A percentile compares a stretch with the other conserved stretches of the same genome.
phyloP scores from a whole-genome alignment of 1,139 yeast species.

The Protomyces macrosporus region DNA sequence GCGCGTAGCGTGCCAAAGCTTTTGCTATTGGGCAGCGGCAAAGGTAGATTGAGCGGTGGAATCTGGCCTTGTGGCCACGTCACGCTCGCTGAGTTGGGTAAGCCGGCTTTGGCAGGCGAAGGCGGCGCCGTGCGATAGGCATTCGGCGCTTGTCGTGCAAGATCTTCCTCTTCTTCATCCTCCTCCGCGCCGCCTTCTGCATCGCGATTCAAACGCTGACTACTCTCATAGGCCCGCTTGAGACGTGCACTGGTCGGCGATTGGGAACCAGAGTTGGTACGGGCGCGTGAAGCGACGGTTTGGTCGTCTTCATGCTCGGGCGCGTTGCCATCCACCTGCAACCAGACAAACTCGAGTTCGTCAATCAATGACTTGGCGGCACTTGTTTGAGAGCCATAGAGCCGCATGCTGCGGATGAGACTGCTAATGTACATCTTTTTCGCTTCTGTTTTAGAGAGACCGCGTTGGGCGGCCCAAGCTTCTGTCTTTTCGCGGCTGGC shows the following conservation, averaged over 20 bases:
- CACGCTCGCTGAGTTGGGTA: not conserved
- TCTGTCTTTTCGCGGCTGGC: constrained; percentile 40
- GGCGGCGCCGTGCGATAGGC: constrained; percentile 21
- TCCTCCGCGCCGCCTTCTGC: constrained; percentile 22
- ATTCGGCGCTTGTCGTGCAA: constrained; percentile 1
- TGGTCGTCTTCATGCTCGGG: constrained; percentile 10
- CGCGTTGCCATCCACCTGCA: constrained; percentile 42
- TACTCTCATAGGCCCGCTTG: not conserved
- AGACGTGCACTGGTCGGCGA: not conserved
- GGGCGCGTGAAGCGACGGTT: constrained; percentile 27
- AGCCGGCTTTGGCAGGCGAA: constrained; percentile 16
- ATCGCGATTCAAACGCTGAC: not conserved
- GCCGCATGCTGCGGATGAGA: constrained; percentile 64
- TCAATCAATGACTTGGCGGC: constrained; percentile 62
- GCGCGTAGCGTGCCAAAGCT: not conserved
- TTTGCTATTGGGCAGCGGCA: not conserved
- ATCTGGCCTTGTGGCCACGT: not conserved
- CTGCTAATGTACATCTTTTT: constrained; percentile 59
- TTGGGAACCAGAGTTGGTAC: constrained; percentile 18
- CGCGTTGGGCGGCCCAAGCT: constrained; percentile 76
- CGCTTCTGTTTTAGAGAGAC: constrained; percentile 66
- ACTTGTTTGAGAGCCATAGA: constrained; percentile 61
- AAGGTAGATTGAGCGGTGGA: not conserved
- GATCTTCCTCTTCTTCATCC: constrained; percentile 24
- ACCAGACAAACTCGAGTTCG: constrained; percentile 70